Evolutionary conservation across 2,329 filamentous ascomycete species (phyloP), one percentile per base, ranked within the genome.

Genomic region (Plectosphaerella sp.): DNA sequence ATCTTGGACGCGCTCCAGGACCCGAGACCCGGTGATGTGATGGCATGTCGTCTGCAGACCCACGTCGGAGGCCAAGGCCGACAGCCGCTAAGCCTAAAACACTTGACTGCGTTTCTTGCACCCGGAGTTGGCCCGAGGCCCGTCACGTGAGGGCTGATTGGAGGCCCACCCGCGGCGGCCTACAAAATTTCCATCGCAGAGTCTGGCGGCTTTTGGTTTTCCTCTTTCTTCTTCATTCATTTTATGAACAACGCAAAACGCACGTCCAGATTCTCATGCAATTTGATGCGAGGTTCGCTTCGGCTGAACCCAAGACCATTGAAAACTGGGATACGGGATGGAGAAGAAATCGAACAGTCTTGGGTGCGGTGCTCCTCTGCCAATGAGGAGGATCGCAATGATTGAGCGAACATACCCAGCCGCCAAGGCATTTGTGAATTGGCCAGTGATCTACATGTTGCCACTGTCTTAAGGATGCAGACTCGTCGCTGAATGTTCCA

Each of bases 341-440:
- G 70, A 79, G 77, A 79, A 66, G 57, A 74, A 76, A 73, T 62
- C 75, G 77, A 72, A 73, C 76, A 78, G 78, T 79, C 77, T 79
- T 79, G 77, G 77, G 77, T 79, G 77, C 77, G 77, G 74, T 79
- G 77, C 72, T 78, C 71, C 70, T 68, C 74, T 69, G 64, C 67
- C 64, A 50, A 67, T 79, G 77, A 70, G 74, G 69, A 76, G 77
- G 77, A 79, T 73, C 76, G 77, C 77, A 79, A 79, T 79, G 77
- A 79, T 79, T 79, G 77, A 78, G 62, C 77, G 76, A 72, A 79
- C 77, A 79, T 77, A 50, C 45, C 28, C 28, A 33, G 28, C 11
- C 28, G 11, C 28, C 3, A 33, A 33, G 28, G 28, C 28, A 33
- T 12, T 28, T 33, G 28, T 10, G 8, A 12, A 33, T 12, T 33